Base-by-base conservation (phyloP, 2,329 filamentous ascomycete species). In the Trichoderma arundinaceum region DNA sequence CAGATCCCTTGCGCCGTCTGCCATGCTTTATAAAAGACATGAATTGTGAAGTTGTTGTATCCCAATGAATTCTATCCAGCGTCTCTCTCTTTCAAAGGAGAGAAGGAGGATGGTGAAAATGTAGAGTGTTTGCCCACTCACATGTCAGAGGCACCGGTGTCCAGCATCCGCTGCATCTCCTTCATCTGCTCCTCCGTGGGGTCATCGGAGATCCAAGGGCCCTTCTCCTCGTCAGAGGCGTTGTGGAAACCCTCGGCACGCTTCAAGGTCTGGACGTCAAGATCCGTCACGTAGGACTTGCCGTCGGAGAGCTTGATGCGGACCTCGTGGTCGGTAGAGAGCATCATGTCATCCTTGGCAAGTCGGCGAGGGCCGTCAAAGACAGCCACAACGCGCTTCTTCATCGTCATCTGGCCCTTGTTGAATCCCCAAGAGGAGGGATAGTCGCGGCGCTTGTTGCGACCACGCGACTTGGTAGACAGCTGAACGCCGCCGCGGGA, bases 341-440 rank as follows among this genome's bases (percentile, higher is more conserved):
- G 88, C 93, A 97, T 96, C 92, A 98, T 95, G 79, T 99, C 95
- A 75, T 99, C 95, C 82, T 98, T 98, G 86, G 92, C 95, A 57
- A 99, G 84, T 48, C 94, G 89, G 61, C 94, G 88, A 15, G 85
- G 85, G 0, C 95, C 95, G 74, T 98, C 93, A 73, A 96, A 99
- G 19, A 96, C 92, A 69, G 92, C 92, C 73, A 98, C 84, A 64
- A 97, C 92, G 33, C 95, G 91, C 86, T 97, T 97, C 87, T 96
- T 97, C 88, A 96, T 96, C 75, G 91, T 96, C 92, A 98, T 97
- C 82, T 95, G 93, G 73, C 92, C 91, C 73, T 91, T 89, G 68
- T 94, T 87, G 73, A 94, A 95, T 60, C 95, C 94, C 95, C 95
- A 99, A 1, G 91, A 94, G 0, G 91, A 88, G 12, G 95, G 95